Base-by-base conservation (phyloP, 768 basidiomycete genomes). In the Paxillus rubicundulus region DNA sequence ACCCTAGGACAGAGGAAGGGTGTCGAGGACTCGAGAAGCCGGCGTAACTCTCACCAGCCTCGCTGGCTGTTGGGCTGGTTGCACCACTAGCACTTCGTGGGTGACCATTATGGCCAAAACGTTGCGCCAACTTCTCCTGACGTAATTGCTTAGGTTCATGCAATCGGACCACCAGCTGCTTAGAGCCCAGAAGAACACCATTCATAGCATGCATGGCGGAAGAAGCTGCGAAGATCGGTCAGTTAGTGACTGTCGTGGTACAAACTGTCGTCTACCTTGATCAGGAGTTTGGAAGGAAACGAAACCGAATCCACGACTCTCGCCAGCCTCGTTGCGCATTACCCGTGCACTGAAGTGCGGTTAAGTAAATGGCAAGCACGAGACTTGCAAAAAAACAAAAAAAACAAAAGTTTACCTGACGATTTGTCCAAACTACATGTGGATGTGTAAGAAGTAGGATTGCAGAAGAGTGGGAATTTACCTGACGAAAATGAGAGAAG, bases 121-220 rank as follows among this genome's bases (percentile, higher is more conserved):
- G 78, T 50, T 86, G 85, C 13, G 90, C 90, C 9, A 93, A 76
- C 59, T 93, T 92, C 71, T 92, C 90, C 65, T 92, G 88, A 18
- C 93, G 81, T n/a, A 93, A 70, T 65, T 92, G 89, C 66, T 92
- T 94, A 9, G 92, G 92, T 69, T 95, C 93, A 59, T 95, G 92
- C 47, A 95, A 72, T 38, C 93, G 82, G 24, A 96, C 93, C 1
- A 90, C 86, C 36, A 96, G 77, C 49, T 87, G 82, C 65, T 93
- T 92, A 13, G 77, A 72, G 28, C 89, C 89, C 24, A 95, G 52
- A 24, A 80, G 72, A 13, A 72, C 66, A 14, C 91, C 90, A 51
- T 95, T 92, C 92, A 95, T 93, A 9, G 74, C 80, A 47, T 82
- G 81, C 77, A 93, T 71, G 0, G 93, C 93, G 9, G 79, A 77